A percentile compares a stretch with the other conserved stretches of the same genome.
These are phyloP conservation scores for Candida sonorensis DNA, from an alignment of 805 yeast genomes.

Conservation along the genomic window DNA sequence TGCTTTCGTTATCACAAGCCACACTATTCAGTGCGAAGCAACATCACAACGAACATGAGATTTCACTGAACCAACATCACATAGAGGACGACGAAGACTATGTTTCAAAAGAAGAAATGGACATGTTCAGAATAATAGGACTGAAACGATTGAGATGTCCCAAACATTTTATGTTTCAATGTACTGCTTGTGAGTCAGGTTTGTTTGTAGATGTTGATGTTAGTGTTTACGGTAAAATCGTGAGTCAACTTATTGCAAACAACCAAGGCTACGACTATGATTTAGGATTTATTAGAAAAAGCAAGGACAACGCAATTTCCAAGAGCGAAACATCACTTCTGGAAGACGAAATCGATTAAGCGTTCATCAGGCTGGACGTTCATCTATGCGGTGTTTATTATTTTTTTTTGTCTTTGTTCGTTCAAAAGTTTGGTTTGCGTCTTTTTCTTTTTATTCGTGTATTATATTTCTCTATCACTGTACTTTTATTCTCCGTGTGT, in stretches of 20 bases:
- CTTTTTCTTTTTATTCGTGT: too few relatives aligned
- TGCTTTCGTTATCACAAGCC: too few relatives aligned
- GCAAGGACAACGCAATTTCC: neutral
- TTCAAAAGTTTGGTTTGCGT: too few relatives aligned
- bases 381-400: too few relatives aligned
- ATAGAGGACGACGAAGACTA: conserved; percentile 7
- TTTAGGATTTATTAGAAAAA: neutral
- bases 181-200: conserved; percentile 5
- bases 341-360: too few relatives aligned
- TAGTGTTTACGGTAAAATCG: neutral
- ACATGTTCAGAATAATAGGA: neutral
- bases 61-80: neutral
- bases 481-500: too few relatives aligned
- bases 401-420: too few relatives aligned
- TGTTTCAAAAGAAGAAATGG: neutral
- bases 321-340: too few relatives aligned
- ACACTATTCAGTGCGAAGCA: too few relatives aligned
- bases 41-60: neutral
- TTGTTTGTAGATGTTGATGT: neutral
- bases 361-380: too few relatives aligned
- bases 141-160: conserved; percentile 1
- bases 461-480: too few relatives aligned
- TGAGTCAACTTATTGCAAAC: neutral
- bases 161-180: conserved; percentile 21
- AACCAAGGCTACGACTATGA: neutral